Evolutionary conservation across 495 filamentous ascomycete genomes (phyloP).

Genomic region (Penicillium canariense): DNA sequence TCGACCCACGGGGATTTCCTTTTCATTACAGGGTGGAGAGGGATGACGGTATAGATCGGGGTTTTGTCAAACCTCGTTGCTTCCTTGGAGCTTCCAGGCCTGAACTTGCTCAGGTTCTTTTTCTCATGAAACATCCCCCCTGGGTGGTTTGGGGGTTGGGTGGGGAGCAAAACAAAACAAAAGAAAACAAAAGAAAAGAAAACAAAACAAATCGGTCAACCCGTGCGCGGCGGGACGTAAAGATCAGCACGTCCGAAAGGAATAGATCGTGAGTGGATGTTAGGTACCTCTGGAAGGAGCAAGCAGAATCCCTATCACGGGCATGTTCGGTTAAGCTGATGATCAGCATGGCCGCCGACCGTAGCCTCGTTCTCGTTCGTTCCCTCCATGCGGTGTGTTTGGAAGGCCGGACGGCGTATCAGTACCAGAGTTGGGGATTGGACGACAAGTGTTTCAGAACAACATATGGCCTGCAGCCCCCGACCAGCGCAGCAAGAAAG

Average conservation of each 20-base stretch:
- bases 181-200: background rate
- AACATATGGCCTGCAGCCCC: conserved; percentile 1
- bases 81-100: background rate
- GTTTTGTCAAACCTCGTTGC: background rate
- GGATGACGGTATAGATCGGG: conserved; percentile 20
- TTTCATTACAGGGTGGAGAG: conserved; percentile 19
- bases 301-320: background rate
- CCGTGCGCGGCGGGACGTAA: background rate
- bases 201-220: background rate
- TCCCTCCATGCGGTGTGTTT: conserved; percentile 7
- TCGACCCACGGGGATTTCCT: conserved; percentile 17
- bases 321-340: background rate
- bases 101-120: background rate
- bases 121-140: background rate
- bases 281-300: conserved; percentile 14
- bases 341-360: background rate
- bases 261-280: conserved; percentile 20
- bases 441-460: conserved; percentile 15
- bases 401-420: background rate
- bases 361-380: background rate
- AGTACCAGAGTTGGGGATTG: conserved; percentile 3
- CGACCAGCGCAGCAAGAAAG: background rate
- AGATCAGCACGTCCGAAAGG: conserved; percentile 1
- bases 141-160: background rate
- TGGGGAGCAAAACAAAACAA: background rate